Percentiles rank a stretch among this genome's conserved stretches.
Conservation (phyloP, 441 rosid species). For the Sinapis alba region DNA sequence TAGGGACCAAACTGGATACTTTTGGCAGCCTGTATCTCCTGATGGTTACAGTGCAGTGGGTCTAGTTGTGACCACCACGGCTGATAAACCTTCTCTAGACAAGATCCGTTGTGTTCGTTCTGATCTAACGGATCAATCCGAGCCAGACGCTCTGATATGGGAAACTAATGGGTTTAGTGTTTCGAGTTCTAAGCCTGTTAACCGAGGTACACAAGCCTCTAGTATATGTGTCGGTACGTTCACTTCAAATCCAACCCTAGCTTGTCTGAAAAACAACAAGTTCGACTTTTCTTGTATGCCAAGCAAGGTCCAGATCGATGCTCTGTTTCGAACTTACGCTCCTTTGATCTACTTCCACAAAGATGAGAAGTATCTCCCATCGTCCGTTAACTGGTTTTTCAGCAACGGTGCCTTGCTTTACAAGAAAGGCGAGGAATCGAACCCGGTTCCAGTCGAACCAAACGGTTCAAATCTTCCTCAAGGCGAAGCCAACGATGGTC, state of each 20-base stretch:
- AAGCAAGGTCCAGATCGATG: conserved; percentile 52
- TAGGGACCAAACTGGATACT: conserved; percentile 42
- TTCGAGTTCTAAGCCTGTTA: conserved; percentile 49
- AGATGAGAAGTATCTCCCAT: conserved; percentile 66
- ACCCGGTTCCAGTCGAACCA: conserved; percentile 50
- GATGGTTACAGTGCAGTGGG: conserved; percentile 72
- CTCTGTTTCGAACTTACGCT: conserved; percentile 58
- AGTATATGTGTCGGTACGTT: conserved; percentile 67
- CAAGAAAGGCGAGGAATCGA: conserved; percentile 64
- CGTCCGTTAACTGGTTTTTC: conserved; percentile 76
- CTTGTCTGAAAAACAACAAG: conserved; percentile 68
- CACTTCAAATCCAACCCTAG: conserved; percentile 19
- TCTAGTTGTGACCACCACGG: conserved; percentile 54
- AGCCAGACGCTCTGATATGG: conserved; percentile 62
- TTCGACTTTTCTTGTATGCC: conserved; percentile 63
- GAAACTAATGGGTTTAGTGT: conserved; percentile 52
- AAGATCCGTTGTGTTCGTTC: conserved; percentile 70
- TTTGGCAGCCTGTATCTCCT: conserved; percentile 72
- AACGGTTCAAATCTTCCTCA: conserved; percentile 81
- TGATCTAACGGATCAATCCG: conserved; percentile 61
- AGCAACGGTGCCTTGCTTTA: conserved; percentile 68
- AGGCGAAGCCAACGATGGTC: conserved; percentile 69
- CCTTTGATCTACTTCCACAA: conserved; percentile 75
- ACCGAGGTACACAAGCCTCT: conserved; percentile 49
- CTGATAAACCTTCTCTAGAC: conserved; percentile 63